A percentile compares a stretch with the other conserved stretches of the same genome.
phyloP scores from a whole-genome alignment of 768 basidiomycete species.

The Calocybe indica region DNA sequence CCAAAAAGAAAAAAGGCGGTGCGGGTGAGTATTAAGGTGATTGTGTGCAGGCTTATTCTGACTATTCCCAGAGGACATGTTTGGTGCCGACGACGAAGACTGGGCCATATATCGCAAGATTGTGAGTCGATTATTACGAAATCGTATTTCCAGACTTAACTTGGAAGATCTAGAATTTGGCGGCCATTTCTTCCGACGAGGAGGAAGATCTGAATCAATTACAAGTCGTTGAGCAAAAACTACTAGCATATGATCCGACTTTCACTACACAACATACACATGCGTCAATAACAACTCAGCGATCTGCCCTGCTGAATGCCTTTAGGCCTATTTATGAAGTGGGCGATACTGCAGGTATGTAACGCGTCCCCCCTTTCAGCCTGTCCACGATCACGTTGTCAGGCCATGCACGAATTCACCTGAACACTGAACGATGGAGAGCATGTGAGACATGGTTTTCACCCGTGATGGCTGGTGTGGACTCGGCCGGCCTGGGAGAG shows the following conservation, averaged over 20 bases:
- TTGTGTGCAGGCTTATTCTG: neutral
- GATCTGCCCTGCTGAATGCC: constrained; percentile 81
- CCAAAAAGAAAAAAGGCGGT: constrained; percentile 81
- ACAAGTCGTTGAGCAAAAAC: constrained; percentile 67
- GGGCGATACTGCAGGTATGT: constrained; percentile 56
- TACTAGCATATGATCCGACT: constrained; percentile 77
- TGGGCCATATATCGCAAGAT: constrained; percentile 99
- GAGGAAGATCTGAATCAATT: constrained; percentile 84
- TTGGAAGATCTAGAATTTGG: constrained; percentile 48
- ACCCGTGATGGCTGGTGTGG: constrained; percentile 90
- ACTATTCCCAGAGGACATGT: constrained; percentile 68
- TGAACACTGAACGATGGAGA: constrained; percentile 86
- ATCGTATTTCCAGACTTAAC: neutral
- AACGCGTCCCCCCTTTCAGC: no score
- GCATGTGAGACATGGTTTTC: constrained; percentile 92
- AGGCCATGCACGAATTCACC: constrained; percentile 74
- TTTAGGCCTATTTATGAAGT: constrained; percentile 80
- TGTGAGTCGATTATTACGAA: constrained; percentile 34
- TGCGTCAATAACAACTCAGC: constrained; percentile 66
- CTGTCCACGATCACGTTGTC: neutral
- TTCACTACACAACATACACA: constrained; percentile 83
- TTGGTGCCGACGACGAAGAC: constrained; percentile 92
- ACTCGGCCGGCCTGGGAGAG: constrained; percentile 93
- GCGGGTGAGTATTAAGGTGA: constrained; percentile 46
- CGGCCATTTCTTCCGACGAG: constrained; percentile 73